phyloP scores from a whole-genome alignment of 2,329 filamentous ascomycete genomes.

The Apiospora kogelbergensis region DNA sequence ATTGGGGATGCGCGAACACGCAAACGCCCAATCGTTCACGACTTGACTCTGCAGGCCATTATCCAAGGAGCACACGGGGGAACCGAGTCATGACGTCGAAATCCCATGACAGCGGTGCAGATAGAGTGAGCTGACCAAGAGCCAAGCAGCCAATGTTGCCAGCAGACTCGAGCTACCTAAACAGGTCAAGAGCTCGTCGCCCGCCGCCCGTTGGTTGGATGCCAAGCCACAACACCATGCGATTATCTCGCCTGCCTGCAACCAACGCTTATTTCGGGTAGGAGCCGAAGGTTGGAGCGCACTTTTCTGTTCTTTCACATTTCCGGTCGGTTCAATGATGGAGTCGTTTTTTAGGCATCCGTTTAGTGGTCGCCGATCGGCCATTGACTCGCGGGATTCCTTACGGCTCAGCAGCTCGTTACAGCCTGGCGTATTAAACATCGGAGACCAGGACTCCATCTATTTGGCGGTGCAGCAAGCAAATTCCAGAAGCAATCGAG shows the following conservation, averaged over 20 bases:
- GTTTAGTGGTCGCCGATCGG: neutral
- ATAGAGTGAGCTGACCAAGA: neutral
- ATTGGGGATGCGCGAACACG: neutral
- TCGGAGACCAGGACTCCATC: neutral
- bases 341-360: neutral
- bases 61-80: no score
- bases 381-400: neutral
- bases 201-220: neutral
- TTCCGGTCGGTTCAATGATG: neutral
- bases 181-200: neutral
- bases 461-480: neutral
- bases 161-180: neutral
- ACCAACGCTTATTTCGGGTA: neutral
- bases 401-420: neutral
- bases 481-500: neutral
- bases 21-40: neutral
- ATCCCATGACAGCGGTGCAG: no score
- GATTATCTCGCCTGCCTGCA: neutral
- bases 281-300: neutral
- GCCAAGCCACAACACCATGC: neutral
- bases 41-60: neutral
- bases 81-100: no score
- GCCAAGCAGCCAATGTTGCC: neutral
- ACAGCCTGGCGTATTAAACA: neutral
- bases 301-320: neutral